A percentile compares a stretch with the other conserved stretches of the same genome.
Conservation (phyloP, 1,139 yeast species). For the Arxiozyma slooffiae region DNA sequence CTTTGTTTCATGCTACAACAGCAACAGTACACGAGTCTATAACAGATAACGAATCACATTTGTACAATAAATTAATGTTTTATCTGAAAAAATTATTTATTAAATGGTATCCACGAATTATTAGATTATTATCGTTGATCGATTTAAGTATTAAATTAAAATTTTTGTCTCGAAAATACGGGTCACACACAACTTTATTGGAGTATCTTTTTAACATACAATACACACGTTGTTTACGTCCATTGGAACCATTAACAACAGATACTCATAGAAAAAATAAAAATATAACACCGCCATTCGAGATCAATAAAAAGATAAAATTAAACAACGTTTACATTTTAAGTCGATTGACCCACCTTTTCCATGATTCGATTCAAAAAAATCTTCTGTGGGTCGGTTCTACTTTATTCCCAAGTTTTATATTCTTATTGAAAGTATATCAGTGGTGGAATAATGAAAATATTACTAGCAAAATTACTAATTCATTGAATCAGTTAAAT, state of each 20-base stretch:
- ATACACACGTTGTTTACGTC: conserved; percentile 55
- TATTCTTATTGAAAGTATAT: conserved; percentile 72
- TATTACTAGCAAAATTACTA: conserved; percentile 53
- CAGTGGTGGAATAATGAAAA: conserved; percentile 94
- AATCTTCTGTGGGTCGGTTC: conserved; percentile 32
- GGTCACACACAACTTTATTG: conserved; percentile 49
- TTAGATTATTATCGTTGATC: conserved; percentile 39
- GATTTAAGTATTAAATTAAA: conserved; percentile 54
- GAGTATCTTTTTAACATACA: conserved; percentile 57
- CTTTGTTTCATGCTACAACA: neutral
- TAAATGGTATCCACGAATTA: conserved; percentile 51
- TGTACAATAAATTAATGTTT: neutral
- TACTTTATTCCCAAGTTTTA: conserved; percentile 66
- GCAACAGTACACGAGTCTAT: neutral
- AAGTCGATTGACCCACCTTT: neutral
- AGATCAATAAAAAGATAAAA: neutral
- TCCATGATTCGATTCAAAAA: conserved; percentile 15
- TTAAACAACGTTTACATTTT: neutral
- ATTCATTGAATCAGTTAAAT: conserved; percentile 35
- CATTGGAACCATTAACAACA: conserved; percentile 21
- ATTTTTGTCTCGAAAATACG: conserved; percentile 58
- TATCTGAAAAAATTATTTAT: conserved; percentile 36
- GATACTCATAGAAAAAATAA: conserved; percentile 11
- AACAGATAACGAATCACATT: neutral
- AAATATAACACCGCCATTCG: neutral